Conservation (phyloP, 1,284 basidiomycete genomes). For the Athelia psychrophila region DNA sequence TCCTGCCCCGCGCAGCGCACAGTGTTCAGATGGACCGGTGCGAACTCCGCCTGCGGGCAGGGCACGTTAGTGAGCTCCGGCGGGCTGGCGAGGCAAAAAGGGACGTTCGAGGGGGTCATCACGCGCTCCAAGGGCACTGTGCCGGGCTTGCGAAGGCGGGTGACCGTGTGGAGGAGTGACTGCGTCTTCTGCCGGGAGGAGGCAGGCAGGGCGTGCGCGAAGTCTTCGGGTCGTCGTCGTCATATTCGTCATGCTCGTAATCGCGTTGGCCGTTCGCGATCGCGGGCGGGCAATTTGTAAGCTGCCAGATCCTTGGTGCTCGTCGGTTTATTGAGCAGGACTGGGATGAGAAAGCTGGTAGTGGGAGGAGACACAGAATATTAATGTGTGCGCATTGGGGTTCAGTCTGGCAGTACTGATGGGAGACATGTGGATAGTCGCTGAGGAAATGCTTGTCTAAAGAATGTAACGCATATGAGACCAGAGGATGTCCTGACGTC, state of each 20-base stretch:
- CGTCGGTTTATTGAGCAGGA: constrained; percentile 90
- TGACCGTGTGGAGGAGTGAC: constrained; percentile 66
- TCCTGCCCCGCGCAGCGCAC: constrained; percentile 48
- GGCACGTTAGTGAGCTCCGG: constrained; percentile 76
- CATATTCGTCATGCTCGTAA: constrained; percentile 63
- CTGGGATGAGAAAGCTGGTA: constrained; percentile 60
- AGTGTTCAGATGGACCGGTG: constrained; percentile 35
- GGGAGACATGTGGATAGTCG: constrained; percentile 86
- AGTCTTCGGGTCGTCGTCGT: constrained; percentile 38
- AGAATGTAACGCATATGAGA: constrained; percentile 17
- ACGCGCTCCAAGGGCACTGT: constrained; percentile 72
- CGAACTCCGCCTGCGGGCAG: constrained; percentile 77
- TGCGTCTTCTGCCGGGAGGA: constrained; percentile 65
- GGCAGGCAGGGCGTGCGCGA: constrained; percentile 20
- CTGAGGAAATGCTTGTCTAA: constrained; percentile 70
- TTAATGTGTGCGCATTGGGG: constrained; percentile 63
- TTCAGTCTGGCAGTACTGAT: constrained; percentile 86
- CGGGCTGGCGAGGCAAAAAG: constrained; percentile 62
- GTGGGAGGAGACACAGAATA: constrained; percentile 65
- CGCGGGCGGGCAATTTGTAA: constrained; percentile 36
- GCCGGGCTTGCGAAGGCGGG: constrained; percentile 71
- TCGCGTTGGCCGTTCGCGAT: constrained; percentile 30
- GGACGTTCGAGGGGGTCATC: constrained; percentile 50
- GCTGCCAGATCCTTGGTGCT: constrained; percentile 60
- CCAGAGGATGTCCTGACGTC: too few relatives aligned